Percentiles rank a stretch among this genome's conserved stretches.
Evolutionary conservation across 2,329 filamentous ascomycete species (phyloP).

Genomic region (Fusarium hostae): DNA sequence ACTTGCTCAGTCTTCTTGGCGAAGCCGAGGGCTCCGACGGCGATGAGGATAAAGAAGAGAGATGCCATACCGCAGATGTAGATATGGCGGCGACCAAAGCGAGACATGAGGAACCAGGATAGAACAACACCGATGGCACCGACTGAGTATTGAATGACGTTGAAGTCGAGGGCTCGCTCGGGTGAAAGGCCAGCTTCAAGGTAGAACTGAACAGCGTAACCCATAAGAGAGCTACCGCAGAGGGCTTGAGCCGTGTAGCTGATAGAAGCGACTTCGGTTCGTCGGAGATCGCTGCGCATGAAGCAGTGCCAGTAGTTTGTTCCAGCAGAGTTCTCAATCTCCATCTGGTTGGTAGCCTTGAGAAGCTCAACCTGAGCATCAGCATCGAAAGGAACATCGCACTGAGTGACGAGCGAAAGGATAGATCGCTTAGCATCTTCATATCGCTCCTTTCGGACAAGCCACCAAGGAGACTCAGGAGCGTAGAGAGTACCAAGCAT

Average conservation of each 20-base stretch:
- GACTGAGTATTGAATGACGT: conserved; percentile 19
- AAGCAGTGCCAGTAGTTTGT: conserved; percentile 29
- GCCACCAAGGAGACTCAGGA: conserved; percentile 63
- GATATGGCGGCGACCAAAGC: conserved; percentile 13
- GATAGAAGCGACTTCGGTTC: conserved; percentile 14
- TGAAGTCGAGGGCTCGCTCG: conserved; percentile 10
- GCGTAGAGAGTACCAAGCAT: conserved; percentile 59
- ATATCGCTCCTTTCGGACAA: conserved; percentile 54
- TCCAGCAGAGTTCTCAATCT: conserved; percentile 24
- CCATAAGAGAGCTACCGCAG: conserved; percentile 18
- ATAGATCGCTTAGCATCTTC: conserved; percentile 52
- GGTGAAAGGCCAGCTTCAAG: conserved; percentile 11
- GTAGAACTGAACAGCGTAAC: conserved; percentile 17
- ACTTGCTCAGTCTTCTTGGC: conserved; percentile 53
- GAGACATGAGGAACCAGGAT: conserved; percentile 19
- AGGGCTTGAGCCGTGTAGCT: conserved; percentile 14
- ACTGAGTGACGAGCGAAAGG: conserved; percentile 25
- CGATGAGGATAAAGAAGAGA: conserved; percentile 8
- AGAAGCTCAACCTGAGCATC: conserved; percentile 62
- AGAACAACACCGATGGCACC: conserved; percentile 10
- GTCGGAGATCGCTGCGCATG: conserved; percentile 19
- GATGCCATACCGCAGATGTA: conserved; percentile 5
- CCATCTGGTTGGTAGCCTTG: conserved; percentile 21
- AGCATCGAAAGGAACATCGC: conserved; percentile 10
- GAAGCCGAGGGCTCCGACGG: conserved; percentile 50